These are phyloP conservation scores for Alternaria hordeiaustralica DNA, from an alignment of 2,329 filamentous ascomycete species.

Conservation along the genomic window DNA sequence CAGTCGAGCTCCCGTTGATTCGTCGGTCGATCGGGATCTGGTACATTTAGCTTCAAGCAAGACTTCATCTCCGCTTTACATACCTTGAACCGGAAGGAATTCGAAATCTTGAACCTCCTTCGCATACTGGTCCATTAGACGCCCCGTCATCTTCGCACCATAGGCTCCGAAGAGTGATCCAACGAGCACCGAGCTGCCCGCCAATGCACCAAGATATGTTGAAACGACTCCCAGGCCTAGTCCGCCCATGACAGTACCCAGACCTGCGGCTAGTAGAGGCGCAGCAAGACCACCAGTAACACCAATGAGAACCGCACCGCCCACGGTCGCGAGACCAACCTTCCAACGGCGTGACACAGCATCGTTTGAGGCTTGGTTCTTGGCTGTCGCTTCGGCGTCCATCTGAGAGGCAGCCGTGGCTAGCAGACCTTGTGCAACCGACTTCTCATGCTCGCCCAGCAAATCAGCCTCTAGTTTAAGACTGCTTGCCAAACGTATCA, in stretches of 20 bases:
- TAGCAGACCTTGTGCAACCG: conserved; percentile 75
- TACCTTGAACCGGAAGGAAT: conserved; percentile 73
- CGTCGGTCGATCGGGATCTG: conserved; percentile 32
- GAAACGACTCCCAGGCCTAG: conserved; percentile 77
- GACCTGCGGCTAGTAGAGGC: conserved; percentile 74
- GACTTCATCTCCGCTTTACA: background rate
- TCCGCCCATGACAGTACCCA: conserved; percentile 79
- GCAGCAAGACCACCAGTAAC: conserved; percentile 79
- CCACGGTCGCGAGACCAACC: conserved; percentile 84
- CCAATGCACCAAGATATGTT: conserved; percentile 77
- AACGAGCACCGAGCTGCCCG: conserved; percentile 78
- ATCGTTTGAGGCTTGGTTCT: conserved; percentile 72
- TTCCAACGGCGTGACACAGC: conserved; percentile 71
- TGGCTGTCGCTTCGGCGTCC: conserved; percentile 75
- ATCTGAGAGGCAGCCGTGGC: conserved; percentile 70
- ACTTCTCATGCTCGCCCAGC: conserved; percentile 73
- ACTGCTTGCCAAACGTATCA: conserved; percentile 73
- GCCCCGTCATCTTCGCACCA: conserved; percentile 77
- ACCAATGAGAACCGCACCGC: conserved; percentile 81
- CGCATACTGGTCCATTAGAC: conserved; percentile 83
- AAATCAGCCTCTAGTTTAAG: conserved; percentile 69
- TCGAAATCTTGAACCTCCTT: conserved; percentile 87
- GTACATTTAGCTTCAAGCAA: background rate
- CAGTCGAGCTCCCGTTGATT: conserved; percentile 28
- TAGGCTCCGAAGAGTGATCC: conserved; percentile 90